Evolutionary conservation across 1,284 basidiomycete species (phyloP), one percentile per base, ranked within the genome.

Genomic region (Boletus holoroseus): DNA sequence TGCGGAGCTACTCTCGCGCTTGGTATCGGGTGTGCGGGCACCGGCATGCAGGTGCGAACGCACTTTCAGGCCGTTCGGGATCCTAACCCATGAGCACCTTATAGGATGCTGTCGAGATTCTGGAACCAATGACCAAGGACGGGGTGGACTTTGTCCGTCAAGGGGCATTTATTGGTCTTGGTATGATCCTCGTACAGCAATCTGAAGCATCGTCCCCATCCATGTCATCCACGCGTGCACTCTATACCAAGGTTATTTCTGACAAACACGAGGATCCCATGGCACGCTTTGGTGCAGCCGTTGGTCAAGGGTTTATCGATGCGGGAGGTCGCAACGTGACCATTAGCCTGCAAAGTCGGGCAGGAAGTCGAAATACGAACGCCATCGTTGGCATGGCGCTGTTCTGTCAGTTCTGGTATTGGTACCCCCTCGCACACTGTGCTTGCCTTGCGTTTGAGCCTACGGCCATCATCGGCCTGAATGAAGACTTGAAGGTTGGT

Each of bases 381-480:
- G 91, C 94, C 3, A 91, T 97, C 55, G 91, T 97, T 35, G 94
- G 94, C 26, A 94, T 97, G 89, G 84, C 88, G 15, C 71, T 98
- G 63, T 98, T 98, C 74, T 91, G 88, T 62, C 94, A 98, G 68
- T 97, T 97, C 73, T 98, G 94, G 94, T 97, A 97, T 68, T 98
- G 94, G 94, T 98, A 94, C 71, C 94, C 94, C 31, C 75, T 97
- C 26, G 92, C 93, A n/a, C 94, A 96, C 64, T 93, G 89, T 60
- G 86, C 91, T 15, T 89, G 86, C 61, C 74, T 98, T 57, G 86
- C 93, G 1, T 96, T 98, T 70, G 87, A 91, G 55, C 93, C 94
- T 3, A 97, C 94, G 12, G 91, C 88, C 11, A 85, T 97, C 54
- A 94, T 98, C 61, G 94, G 91, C 22, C 71, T 97, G 49, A 87